Conservation (phyloP, 192 early-diverging fungal genomes). For the Umbelopsis sp. region DNA sequence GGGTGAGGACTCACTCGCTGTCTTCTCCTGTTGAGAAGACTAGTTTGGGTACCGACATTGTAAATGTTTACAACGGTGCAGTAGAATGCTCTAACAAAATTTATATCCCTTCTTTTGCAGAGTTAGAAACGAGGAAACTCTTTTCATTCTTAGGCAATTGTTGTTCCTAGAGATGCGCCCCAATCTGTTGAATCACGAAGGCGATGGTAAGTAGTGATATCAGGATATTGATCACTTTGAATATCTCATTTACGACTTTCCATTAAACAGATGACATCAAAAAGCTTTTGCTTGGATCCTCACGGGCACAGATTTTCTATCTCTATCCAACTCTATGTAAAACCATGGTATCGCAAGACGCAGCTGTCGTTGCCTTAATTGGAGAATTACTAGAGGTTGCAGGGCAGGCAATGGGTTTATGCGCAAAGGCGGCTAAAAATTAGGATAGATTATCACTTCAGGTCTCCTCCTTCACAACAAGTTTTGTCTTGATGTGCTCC, state of each 20-base stretch:
- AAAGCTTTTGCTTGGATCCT: conserved; percentile 56
- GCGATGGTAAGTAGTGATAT: not conserved
- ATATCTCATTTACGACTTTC: not conserved
- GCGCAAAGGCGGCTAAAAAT: not conserved
- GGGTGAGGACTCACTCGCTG: conserved; percentile 26
- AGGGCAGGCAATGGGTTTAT: conserved; percentile 33
- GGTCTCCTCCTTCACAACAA: too few relatives aligned
- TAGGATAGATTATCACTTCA: too few relatives aligned
- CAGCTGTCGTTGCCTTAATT: conserved; percentile 27
- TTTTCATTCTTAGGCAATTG: conserved; percentile 53
- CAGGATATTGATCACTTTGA: not conserved
- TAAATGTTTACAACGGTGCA: too few relatives aligned
- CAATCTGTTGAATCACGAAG: not conserved
- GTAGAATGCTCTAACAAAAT: too few relatives aligned
- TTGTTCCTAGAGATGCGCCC: not conserved
- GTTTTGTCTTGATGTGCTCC: too few relatives aligned
- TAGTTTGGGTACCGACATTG: not conserved
- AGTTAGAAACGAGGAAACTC: conserved; percentile 62
- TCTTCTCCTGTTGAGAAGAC: not conserved
- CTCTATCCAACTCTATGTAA: conserved; percentile 68
- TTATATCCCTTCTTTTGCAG: conserved; percentile 28
- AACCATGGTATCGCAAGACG: conserved; percentile 52
- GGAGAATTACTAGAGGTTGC: conserved; percentile 32
- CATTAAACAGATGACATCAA: conserved; percentile 43
- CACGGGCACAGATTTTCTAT: conserved; percentile 68